Percentiles rank a stretch among this genome's conserved stretches.
Conservation (phyloP, 371 early-diverging fungal species). For the Vairimorpha necatrix region DNA sequence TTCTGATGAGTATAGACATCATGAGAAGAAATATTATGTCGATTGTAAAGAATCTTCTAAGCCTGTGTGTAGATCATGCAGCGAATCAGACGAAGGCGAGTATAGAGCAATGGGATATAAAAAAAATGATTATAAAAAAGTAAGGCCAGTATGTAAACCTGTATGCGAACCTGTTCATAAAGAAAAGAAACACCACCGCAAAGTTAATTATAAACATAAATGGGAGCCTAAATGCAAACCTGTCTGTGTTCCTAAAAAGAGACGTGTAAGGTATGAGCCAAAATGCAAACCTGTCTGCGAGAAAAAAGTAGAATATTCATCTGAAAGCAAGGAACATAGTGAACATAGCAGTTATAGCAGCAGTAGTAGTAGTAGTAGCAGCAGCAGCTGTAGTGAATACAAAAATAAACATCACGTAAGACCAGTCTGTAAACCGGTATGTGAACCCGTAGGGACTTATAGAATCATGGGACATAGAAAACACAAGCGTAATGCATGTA, state of each 20-base stretch:
- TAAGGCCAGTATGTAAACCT: background rate
- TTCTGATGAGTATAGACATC: background rate
- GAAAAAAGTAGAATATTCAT: no score
- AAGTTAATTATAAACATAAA: background rate
- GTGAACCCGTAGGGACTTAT: background rate
- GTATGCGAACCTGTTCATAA: background rate
- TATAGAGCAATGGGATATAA: background rate
- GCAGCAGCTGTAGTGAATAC: background rate
- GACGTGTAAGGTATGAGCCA: background rate
- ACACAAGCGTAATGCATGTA: background rate
- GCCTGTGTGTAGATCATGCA: background rate
- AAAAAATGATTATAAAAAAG: background rate
- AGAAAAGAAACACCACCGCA: background rate
- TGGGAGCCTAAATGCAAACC: background rate
- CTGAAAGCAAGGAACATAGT: background rate
- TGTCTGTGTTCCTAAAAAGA: background rate
- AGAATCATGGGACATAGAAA: background rate
- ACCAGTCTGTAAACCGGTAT: background rate
- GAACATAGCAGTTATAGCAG: background rate
- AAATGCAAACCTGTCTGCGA: constrained; percentile 1
- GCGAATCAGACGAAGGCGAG: background rate
- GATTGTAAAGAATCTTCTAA: background rate
- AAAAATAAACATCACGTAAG: background rate
- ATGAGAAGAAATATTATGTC: background rate
- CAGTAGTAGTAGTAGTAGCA: background rate